A percentile compares a stretch with the other conserved stretches of the same genome.
These are phyloP conservation scores for Ajuga chamaepitys DNA, from an alignment of 257 asterid genomes.

Conservation along the genomic window DNA sequence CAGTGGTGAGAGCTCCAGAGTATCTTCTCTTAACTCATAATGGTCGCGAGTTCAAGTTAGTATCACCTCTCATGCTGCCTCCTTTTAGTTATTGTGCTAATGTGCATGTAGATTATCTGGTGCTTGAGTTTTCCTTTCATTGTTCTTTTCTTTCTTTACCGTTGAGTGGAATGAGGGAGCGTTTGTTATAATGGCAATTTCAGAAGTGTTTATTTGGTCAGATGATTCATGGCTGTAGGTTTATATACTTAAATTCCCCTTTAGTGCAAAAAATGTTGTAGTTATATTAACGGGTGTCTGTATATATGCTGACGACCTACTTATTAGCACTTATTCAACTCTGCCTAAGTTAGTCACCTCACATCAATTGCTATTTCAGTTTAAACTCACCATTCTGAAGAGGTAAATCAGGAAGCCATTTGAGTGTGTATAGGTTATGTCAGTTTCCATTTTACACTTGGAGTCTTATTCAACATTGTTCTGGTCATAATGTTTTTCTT, in stretches of 20 bases:
- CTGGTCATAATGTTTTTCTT: not conserved
- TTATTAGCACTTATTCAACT: not conserved
- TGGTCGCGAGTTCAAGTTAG: conserved; percentile 93
- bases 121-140: not conserved
- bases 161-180: conserved; percentile 2
- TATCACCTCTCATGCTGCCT: conserved; percentile 24
- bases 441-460: not conserved
- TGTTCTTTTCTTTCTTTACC: not conserved
- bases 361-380: not conserved
- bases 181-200: not conserved
- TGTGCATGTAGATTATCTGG: not conserved
- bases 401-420: not conserved
- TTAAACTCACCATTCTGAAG: not conserved
- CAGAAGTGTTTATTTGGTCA: not conserved
- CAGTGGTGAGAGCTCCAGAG: conserved; percentile 86
- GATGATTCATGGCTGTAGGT: not conserved
- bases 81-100: conserved; percentile 14
- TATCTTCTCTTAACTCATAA: conserved; percentile 85
- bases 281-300: not conserved
- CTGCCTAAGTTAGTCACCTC: not conserved
- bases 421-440: not conserved
- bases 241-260: not conserved
- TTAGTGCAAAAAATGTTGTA: not conserved
- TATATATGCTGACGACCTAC: not conserved
- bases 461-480: not conserved